Conservation (phyloP, 768 basidiomycete genomes). For the Tylopilus sp. region DNA sequence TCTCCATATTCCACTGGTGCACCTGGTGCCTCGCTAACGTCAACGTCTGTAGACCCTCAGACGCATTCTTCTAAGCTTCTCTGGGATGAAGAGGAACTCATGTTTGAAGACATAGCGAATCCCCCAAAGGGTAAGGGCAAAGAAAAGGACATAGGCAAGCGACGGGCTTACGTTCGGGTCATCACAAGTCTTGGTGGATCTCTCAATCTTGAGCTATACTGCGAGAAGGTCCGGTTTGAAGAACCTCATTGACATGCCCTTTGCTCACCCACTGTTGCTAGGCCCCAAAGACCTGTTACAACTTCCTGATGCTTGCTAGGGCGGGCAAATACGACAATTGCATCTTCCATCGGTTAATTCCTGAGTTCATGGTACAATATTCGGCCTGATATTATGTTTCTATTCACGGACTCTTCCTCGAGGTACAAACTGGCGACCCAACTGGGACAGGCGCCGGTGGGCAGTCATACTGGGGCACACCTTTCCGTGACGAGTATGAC, state of each 20-base stretch:
- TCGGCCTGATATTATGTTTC: background rate
- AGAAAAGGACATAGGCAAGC: conserved; percentile 88
- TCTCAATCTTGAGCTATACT: conserved; percentile 80
- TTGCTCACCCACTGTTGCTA: conserved; percentile 26
- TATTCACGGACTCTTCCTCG: conserved; percentile 1
- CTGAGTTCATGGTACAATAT: conserved; percentile 83
- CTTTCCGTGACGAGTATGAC: conserved; percentile 93
- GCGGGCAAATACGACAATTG: conserved; percentile 88
- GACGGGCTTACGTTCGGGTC: conserved; percentile 93
- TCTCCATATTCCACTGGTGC: conserved; percentile 90
- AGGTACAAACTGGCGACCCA: conserved; percentile 99
- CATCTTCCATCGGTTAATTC: conserved; percentile 89
- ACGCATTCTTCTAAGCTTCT: conserved; percentile 67
- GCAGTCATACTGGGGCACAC: conserved; percentile 89
- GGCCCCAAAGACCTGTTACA: conserved; percentile 99
- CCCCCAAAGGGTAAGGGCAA: conserved; percentile 83
- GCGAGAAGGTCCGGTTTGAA: conserved; percentile 63
- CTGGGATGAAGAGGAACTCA: conserved; percentile 99
- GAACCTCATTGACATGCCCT: background rate
- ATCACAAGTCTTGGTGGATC: conserved; percentile 91
- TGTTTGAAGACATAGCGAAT: conserved; percentile 92
- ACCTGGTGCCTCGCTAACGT: conserved; percentile 90
- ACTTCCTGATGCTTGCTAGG: conserved; percentile 91
- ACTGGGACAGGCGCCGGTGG: conserved; percentile 95
- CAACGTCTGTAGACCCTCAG: conserved; percentile 83